Evolutionary conservation across 228 moss, liverwort and hornwort genomes (phyloP).

Genomic region (Sphagnum magellanicum): DNA sequence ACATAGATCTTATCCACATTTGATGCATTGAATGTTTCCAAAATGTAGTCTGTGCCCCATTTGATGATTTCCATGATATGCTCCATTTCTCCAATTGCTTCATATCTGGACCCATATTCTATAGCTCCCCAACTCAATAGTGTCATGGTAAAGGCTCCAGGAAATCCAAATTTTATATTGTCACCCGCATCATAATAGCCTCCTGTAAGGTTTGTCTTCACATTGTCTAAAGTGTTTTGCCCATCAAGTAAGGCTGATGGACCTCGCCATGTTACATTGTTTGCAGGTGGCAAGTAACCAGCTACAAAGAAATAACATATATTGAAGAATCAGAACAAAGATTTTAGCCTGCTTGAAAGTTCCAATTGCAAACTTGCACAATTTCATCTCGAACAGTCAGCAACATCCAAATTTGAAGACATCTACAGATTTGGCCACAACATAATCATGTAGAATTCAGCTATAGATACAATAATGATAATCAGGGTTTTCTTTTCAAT

Average conservation of each 20-base stretch:
- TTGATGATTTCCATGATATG: conserved; percentile 57
- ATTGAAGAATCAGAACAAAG: neutral
- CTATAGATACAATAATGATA: neutral
- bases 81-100: conserved; percentile 46
- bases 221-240: neutral
- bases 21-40: conserved; percentile 63
- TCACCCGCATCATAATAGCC: conserved; percentile 98
- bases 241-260: conserved; percentile 68
- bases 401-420: neutral
- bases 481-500: neutral
- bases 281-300: conserved; percentile 33
- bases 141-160: conserved; percentile 67
- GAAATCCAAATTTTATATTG: conserved; percentile 72
- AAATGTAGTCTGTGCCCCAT: conserved; percentile 80
- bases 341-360: neutral
- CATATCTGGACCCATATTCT: conserved; percentile 69
- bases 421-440: neutral
- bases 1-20: conserved; percentile 50
- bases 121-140: conserved; percentile 86
- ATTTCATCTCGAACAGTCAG: neutral
- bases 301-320: conserved; percentile 31
- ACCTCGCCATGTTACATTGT: conserved; percentile 49
- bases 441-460: neutral
- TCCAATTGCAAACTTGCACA: neutral
- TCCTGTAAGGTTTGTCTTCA: conserved; percentile 34